phyloP scores from a whole-genome alignment of 371 early-diverging fungal species.

The Batkoa obscura region DNA sequence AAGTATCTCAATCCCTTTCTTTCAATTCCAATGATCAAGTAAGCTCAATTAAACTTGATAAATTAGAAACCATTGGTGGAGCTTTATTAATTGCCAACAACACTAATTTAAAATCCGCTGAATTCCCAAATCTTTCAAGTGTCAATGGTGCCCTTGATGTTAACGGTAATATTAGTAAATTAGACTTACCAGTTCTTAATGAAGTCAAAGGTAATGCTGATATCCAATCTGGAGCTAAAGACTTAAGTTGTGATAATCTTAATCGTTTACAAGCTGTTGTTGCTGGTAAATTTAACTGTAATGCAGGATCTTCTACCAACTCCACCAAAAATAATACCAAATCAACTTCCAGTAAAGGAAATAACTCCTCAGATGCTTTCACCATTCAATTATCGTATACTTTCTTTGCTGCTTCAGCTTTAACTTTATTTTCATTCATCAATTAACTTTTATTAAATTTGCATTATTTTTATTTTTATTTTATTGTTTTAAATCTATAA shows the following conservation, averaged over 20 bases:
- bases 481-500: too few species aligned
- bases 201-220: not conserved
- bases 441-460: too few species aligned
- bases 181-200: not conserved
- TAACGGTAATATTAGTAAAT: not conserved
- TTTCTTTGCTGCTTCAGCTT: too few species aligned
- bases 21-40: conserved; percentile 15
- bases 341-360: too few species aligned
- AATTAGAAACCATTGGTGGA: conserved; percentile 15
- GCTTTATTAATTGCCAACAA: conserved; percentile 18
- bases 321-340: too few species aligned
- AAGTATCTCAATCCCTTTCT: conserved; percentile 15
- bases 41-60: conserved; percentile 12
- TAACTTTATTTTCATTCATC: too few species aligned
- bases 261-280: not conserved
- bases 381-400: too few species aligned
- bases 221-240: not conserved
- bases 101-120: conserved; percentile 9
- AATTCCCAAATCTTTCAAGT: not conserved
- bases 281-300: not conserved
- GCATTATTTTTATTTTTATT: too few species aligned
- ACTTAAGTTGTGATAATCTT: not conserved
- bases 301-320: too few species aligned
- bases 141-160: conserved; percentile 1
- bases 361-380: too few species aligned